Evolutionary conservation across 345 rosid species (phyloP), one percentile per base, ranked within the genome.

Genomic region (Hibiscus trionum): DNA sequence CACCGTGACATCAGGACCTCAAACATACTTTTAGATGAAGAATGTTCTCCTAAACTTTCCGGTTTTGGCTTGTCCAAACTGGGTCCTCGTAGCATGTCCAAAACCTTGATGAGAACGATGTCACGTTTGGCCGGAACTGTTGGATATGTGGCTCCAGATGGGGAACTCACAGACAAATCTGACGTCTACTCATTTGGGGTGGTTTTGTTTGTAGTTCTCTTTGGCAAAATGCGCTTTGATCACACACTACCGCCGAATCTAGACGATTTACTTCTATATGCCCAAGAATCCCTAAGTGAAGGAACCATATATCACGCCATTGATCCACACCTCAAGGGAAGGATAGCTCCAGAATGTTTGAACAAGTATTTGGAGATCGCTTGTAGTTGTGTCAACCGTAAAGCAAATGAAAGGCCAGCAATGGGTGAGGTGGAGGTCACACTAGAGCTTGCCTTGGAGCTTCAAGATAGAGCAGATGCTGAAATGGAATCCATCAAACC

Each of bases 161-260:
- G 73, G 61, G 53, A 74, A 56, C 70, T 76, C 29, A 74, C 80
- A 4, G 80, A 74, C 33, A 78, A 76, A 66, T 73, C 74, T 19
- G 82, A 81, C 27, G 82, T 78, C 12, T 82, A 67, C 52, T 74
- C 82, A 0, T 79, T 82, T 46, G 85, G 85, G 5, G 82, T 79
- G 14, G 75, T 77, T 63, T 57, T 82, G 10, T 64, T 76, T 5
- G 85, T 77, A 64, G 80, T 82, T 56, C 29, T 79, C 15, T 76
- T 72, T 17, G 85, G 75, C 26, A 59, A 63, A 65, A 66, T 19
- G 1, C 2, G 10, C 19, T 4, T 15, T 68, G 62, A 73, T 37
- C 1, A 1, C 6, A 16, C 12, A n/a, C 5, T 16, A 35, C 26
- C 24, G 7, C 24, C 24, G 24, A 21, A 21, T 21, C 24, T 21